A percentile compares a stretch with the other conserved stretches of the same genome.
These are phyloP conservation scores for Termitomyces sp. DNA, from an alignment of 768 basidiomycete genomes.

Conservation along the genomic window DNA sequence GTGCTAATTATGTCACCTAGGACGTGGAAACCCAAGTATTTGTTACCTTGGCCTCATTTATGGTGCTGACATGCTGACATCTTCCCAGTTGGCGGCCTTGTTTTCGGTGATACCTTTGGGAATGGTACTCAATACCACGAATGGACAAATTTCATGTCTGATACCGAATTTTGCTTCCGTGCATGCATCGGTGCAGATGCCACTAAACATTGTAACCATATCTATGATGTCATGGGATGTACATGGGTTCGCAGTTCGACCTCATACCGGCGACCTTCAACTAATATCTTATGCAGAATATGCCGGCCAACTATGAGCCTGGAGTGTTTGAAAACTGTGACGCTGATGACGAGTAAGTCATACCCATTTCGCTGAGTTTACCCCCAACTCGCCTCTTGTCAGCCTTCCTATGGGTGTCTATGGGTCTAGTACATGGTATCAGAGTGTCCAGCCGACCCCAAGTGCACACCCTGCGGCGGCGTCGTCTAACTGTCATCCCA, in stretches of 20 bases:
- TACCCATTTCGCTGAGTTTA: not conserved
- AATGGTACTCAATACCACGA: slow-evolving; percentile 57
- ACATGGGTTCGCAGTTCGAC: slow-evolving; percentile 33
- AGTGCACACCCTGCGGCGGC: slow-evolving; percentile 50
- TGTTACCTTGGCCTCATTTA: not conserved
- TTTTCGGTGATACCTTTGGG: slow-evolving; percentile 63
- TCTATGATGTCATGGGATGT: slow-evolving; percentile 68
- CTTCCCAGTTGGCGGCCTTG: slow-evolving; percentile 54
- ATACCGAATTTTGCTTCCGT: slow-evolving; percentile 6
- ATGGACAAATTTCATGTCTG: slow-evolving; percentile 82
- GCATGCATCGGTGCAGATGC: slow-evolving; percentile 59
- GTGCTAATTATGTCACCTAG: not conserved
- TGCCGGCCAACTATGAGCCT: slow-evolving; percentile 60
- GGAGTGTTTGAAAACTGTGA: slow-evolving; percentile 64
- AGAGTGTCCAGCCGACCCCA: slow-evolving; percentile 56
- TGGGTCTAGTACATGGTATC: slow-evolving; percentile 64
- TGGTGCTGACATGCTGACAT: not conserved
- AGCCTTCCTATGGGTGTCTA: slow-evolving; percentile 68
- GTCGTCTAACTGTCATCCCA: slow-evolving; percentile 57
- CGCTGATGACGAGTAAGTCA: slow-evolving; percentile 44
- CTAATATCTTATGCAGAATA: slow-evolving; percentile 43
- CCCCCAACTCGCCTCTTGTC: not conserved
- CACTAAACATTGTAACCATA: slow-evolving; percentile 64
- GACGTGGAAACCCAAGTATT: slow-evolving; percentile 39
- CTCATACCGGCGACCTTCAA: not conserved